Evolutionary conservation across 2,329 filamentous ascomycete species (phyloP), one percentile per base, ranked within the genome.

Genomic region (Pseudonectria buxi): DNA sequence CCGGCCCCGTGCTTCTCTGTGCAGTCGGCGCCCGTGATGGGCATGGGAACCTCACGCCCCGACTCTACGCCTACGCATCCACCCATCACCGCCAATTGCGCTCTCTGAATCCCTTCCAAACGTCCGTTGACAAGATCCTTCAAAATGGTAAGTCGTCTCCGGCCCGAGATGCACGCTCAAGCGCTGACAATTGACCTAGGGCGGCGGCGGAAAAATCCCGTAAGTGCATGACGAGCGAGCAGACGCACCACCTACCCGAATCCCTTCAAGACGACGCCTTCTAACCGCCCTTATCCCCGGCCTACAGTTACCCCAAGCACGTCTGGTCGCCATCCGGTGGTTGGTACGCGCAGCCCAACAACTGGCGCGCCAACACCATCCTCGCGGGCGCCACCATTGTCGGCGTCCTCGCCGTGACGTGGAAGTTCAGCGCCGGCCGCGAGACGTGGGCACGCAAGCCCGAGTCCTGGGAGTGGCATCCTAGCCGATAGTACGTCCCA

Each of bases 261-360:
- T 12, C 15, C 15, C 30, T 30, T 32, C 37, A 46, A 46, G 37
- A 39, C 32, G 31, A 33, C n/a, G n/a, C 16, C 40, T 32, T 33
- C 48, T 51, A 42, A 51, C 35, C 12, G 25, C 14, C 33, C 32
- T 22, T 22, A 7, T 28, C 13, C 29, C 14, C 14, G 10, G n/a
- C 13, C 24, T 27, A 30, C 55, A 94, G 87, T 59, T 95, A 95
- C 68, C 89, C 88, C 64, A 95, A 95, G 75, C 90, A 98, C 74
- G 87, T 98, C 75, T 98, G 92, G 92, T 96, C 92, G 58, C 92
- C 92, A 44, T 74, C 90, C 48, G 92, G 92, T 75, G 92, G 92
- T 67, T 98, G 92, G 92, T 98, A 98, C 67, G 71, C 83, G 36
- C 90, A 94, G 63, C 92, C 92, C 35, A 72, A 76, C 50, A 98